These are phyloP conservation scores for Scenedesmus sp. DNA, from an alignment of 163 green algal genomes.

Conservation along the genomic window DNA sequence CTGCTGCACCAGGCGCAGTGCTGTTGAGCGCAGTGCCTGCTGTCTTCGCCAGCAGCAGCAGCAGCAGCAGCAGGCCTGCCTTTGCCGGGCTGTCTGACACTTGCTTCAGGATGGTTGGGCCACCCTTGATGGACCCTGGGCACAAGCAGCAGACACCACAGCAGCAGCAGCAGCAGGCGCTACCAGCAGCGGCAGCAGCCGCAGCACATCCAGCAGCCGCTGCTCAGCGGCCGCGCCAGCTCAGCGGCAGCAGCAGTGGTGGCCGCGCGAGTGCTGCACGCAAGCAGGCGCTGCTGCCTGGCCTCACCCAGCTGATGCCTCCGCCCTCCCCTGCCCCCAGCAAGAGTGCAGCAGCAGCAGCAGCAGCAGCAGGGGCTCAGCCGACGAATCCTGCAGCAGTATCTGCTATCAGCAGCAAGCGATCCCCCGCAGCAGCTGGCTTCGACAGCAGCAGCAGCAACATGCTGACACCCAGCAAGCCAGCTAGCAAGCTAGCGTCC, in stretches of 20 bases:
- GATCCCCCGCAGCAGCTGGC: not conserved
- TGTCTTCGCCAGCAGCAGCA: not conserved
- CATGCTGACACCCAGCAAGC: not conserved
- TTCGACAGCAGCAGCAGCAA: not conserved
- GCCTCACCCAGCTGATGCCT: not conserved
- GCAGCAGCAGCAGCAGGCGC: not conserved
- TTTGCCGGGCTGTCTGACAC: not conserved
- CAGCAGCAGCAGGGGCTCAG: not conserved
- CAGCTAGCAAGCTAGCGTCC: not conserved
- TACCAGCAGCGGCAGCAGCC: not conserved
- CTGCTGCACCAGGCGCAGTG: not conserved
- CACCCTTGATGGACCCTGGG: not conserved
- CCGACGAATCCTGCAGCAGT: not conserved
- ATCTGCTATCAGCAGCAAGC: not conserved
- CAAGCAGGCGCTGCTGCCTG: not conserved
- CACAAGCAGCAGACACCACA: not conserved
- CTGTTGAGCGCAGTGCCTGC: not conserved
- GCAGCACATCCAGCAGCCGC: no score
- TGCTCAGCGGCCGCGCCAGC: not conserved
- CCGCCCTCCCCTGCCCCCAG: not conserved
- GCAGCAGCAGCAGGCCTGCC: constrained; percentile 15
- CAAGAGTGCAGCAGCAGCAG: constrained; percentile 6
- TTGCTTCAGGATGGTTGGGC: not conserved
- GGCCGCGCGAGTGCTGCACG: not conserved
- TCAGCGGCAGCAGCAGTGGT: not conserved